A percentile compares a stretch with the other conserved stretches of the same genome.
phyloP scores from a whole-genome alignment of 371 early-diverging fungal species.

The Lichtheimia ramosa region DNA sequence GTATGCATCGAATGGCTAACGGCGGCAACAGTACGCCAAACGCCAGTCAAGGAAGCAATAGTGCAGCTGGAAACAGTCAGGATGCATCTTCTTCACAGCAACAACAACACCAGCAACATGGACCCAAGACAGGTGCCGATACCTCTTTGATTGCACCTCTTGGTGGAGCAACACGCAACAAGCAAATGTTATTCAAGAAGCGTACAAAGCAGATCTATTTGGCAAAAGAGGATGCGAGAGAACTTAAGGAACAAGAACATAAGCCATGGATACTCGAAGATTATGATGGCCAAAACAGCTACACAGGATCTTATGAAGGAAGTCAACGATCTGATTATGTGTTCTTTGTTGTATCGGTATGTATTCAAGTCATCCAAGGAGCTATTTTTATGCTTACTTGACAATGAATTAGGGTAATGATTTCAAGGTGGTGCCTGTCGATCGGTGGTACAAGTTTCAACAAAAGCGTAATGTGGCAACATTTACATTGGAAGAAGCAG shows the following conservation, averaged over 20 bases:
- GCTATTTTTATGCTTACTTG: background rate
- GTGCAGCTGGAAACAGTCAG: conserved; percentile 10
- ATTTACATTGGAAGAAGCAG: conserved; percentile 90
- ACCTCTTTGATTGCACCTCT: conserved; percentile 76
- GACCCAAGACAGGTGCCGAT: conserved; percentile 68
- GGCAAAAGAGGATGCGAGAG: conserved; percentile 73
- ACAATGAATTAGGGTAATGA: conserved; percentile 57
- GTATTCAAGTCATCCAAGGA: background rate
- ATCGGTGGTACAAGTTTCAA: conserved; percentile 91
- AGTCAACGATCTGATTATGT: conserved; percentile 77
- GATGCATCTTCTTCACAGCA: conserved; percentile 13
- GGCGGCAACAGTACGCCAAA: background rate
- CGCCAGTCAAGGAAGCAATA: conserved; percentile 21
- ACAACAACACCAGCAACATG: conserved; percentile 31
- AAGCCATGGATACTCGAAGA: conserved; percentile 82
- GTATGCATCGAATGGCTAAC: background rate
- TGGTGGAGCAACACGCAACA: conserved; percentile 79
- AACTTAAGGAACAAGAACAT: conserved; percentile 70
- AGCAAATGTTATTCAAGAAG: conserved; percentile 80
- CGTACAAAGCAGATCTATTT: conserved; percentile 78
- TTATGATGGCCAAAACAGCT: conserved; percentile 66
- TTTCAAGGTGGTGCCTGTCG: conserved; percentile 85
- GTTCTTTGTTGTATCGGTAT: conserved; percentile 71
- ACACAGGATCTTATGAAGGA: conserved; percentile 79
- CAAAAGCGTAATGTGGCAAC: conserved; percentile 79